Conservation (phyloP, 306 rosid species). For the Lupinus albus region DNA sequence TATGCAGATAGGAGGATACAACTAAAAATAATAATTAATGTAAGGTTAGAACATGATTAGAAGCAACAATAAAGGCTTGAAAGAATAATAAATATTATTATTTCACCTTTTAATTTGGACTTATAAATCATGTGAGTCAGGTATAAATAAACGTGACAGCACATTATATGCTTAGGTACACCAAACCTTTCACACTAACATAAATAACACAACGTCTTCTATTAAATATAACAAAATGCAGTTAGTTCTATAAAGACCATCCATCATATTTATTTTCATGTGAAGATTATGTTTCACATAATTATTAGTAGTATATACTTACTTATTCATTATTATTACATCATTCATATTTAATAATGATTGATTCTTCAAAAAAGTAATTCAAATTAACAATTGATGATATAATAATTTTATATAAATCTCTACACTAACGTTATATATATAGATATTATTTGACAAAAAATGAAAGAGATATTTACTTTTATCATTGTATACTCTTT, state of each 20-base stretch:
- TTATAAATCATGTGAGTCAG: slow-evolving; percentile 25
- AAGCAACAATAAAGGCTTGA: neutral
- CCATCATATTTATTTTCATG: neutral
- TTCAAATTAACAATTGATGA: no score
- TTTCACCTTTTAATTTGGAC: neutral
- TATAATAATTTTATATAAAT: no score
- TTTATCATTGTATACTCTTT: slow-evolving; percentile 13
- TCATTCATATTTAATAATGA: no score
- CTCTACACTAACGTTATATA: no score
- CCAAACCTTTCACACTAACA: neutral
- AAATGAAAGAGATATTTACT: neutral
- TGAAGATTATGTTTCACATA: neutral
- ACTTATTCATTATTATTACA: no score
- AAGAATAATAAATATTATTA: slow-evolving; percentile 28
- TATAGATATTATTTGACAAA: neutral
- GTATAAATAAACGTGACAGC: slow-evolving; percentile 16
- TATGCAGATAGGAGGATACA: no score
- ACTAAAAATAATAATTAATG: no score
- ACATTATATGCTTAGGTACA: neutral
- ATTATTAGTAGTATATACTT: slow-evolving; percentile 1
- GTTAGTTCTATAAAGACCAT: neutral
- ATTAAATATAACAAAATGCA: neutral
- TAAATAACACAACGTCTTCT: neutral
- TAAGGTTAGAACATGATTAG: no score
- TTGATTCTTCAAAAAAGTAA: no score